Percentiles rank a stretch among this genome's conserved stretches.
phyloP scores from a whole-genome alignment of 768 basidiomycete genomes.

The Antrodiella citrinella region DNA sequence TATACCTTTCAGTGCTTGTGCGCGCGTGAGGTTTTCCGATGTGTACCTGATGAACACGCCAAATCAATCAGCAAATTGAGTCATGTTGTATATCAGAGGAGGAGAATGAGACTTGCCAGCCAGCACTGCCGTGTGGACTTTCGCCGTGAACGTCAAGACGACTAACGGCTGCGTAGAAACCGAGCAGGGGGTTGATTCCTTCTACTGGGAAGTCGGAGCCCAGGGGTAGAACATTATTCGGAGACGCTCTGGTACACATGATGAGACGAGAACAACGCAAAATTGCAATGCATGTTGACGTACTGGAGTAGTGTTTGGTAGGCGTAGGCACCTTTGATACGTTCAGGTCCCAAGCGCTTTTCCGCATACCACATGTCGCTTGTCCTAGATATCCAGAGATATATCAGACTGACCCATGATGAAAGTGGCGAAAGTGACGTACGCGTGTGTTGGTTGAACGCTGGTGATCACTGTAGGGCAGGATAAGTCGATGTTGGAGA shows the following conservation, averaged over 20 bases:
- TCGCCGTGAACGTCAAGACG: conserved; percentile 58
- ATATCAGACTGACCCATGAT: neutral
- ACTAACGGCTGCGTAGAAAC: conserved; percentile 85
- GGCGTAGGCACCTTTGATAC: conserved; percentile 86
- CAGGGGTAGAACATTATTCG: conserved; percentile 54
- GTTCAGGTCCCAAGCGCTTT: conserved; percentile 69
- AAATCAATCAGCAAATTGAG: neutral
- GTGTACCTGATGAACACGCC: conserved; percentile 50
- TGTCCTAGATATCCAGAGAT: conserved; percentile 41
- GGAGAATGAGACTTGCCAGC: conserved; percentile 52
- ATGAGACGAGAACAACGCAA: neutral
- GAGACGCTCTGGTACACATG: conserved; percentile 34
- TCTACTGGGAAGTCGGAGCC: conserved; percentile 96
- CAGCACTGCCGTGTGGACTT: conserved; percentile 75
- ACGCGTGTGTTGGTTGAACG: conserved; percentile 92
- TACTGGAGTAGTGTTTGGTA: conserved; percentile 74
- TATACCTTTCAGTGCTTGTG: conserved; percentile 85
- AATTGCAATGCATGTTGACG: conserved; percentile 19
- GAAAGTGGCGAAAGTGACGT: conserved; percentile 23
- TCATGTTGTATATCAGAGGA: neutral
- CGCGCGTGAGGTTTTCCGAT: conserved; percentile 64
- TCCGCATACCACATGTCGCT: conserved; percentile 95
- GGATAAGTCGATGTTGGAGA: neutral
- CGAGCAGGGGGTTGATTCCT: conserved; percentile 78
- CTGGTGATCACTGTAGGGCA: conserved; percentile 77